Evolutionary conservation across 2,329 filamentous ascomycete genomes (phyloP).

Genomic region (Penicillium sp.): DNA sequence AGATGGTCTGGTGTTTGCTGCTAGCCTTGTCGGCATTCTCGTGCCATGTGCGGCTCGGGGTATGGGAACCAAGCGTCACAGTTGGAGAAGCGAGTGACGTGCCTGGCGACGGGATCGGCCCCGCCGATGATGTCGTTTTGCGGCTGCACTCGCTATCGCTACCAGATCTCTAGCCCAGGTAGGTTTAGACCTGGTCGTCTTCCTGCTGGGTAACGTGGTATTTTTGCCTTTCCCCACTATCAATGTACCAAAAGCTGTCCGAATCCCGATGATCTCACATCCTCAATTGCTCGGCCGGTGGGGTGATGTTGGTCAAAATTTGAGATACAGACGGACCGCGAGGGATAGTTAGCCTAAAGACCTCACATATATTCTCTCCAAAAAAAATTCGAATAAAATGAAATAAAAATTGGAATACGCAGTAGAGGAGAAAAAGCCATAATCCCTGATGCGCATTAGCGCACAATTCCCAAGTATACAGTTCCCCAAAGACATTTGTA

Average conservation of each 20-base stretch:
- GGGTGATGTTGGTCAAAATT: background rate
- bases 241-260: background rate
- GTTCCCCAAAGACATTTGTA: background rate
- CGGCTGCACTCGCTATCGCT: constrained; percentile 7
- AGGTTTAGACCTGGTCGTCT: background rate
- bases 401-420: too few relatives aligned
- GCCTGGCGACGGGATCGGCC: constrained; percentile 14
- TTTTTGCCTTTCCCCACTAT: background rate
- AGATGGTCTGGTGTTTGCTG: background rate
- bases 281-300: constrained; percentile 6
- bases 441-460: background rate
- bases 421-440: background rate
- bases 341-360: too few relatives aligned
- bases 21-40: background rate
- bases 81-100: constrained; percentile 10
- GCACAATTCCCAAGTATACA: background rate
- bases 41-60: constrained; percentile 9
- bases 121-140: constrained; percentile 18
- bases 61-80: background rate
- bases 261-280: constrained; percentile 9
- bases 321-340: background rate
- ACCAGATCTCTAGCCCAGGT: constrained; percentile 6
- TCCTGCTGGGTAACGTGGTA: background rate
- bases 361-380: too few relatives aligned
- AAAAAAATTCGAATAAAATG: too few relatives aligned